A percentile compares a stretch with the other conserved stretches of the same genome.
Evolutionary conservation across 176 grass and related monocot genomes (phyloP).

Genomic region (Alloteropsis semialata): DNA sequence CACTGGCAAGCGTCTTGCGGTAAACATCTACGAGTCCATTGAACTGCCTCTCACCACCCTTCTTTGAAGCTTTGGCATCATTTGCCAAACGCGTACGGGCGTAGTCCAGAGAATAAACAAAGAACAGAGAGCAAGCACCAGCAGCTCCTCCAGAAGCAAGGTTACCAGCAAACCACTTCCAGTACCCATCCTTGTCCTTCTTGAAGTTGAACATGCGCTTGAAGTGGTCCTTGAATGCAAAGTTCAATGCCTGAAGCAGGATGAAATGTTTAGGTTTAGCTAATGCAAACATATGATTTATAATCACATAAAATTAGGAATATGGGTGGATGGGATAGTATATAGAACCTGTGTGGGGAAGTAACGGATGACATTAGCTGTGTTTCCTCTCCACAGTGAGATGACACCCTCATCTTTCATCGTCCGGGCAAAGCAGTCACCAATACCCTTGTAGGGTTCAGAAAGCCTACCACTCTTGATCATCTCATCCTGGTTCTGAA

Average conservation of each 20-base stretch:
- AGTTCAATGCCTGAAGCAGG: slow-evolving; percentile 51
- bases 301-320: not conserved
- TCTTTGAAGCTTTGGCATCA: slow-evolving; percentile 56
- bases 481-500: slow-evolving; percentile 73
- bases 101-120: slow-evolving; percentile 67
- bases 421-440: slow-evolving; percentile 51
- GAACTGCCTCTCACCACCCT: slow-evolving; percentile 59
- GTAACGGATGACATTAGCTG: slow-evolving; percentile 71
- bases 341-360: slow-evolving; percentile 56
- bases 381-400: slow-evolving; percentile 68
- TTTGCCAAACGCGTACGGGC: slow-evolving; percentile 62
- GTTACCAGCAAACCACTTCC: slow-evolving; percentile 74
- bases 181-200: too few relatives aligned
- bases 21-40: slow-evolving; percentile 67
- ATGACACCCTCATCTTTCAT: slow-evolving; percentile 55
- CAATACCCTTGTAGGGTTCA: slow-evolving; percentile 57
- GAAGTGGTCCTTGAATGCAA: slow-evolving; percentile 69
- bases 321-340: not conserved
- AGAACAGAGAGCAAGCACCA: slow-evolving; percentile 64
- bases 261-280: not conserved
- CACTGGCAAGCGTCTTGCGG: slow-evolving; percentile 43
- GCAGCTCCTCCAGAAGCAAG: slow-evolving; percentile 65
- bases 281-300: not conserved
- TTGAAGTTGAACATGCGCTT: slow-evolving; percentile 81
- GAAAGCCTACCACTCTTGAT: slow-evolving; percentile 54